Evolutionary conservation across 768 basidiomycete genomes (phyloP).

Genomic region (Vararia minispora): DNA sequence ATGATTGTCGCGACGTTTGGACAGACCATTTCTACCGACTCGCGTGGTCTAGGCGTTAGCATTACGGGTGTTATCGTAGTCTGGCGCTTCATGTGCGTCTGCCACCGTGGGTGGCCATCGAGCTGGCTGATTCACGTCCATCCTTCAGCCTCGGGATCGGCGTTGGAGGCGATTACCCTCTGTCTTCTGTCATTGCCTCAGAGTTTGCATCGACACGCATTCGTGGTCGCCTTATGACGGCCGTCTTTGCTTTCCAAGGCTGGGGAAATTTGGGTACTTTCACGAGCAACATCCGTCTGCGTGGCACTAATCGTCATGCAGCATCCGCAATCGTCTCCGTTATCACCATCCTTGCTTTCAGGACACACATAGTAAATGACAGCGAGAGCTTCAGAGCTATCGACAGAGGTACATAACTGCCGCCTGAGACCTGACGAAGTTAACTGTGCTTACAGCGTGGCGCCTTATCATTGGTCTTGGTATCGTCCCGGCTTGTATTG

Average conservation of each 20-base stretch:
- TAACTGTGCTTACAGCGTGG: too few species aligned
- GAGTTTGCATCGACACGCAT: conserved; percentile 37
- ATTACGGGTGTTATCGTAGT: conserved; percentile 33
- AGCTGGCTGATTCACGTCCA: too few species aligned
- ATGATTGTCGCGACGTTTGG: conserved; percentile 29
- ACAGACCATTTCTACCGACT: conserved; percentile 27
- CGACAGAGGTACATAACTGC: conserved; percentile 65
- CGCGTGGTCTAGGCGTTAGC: conserved; percentile 25
- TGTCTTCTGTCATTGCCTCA: conserved; percentile 35
- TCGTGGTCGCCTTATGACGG: conserved; percentile 37
- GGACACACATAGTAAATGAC: conserved; percentile 39
- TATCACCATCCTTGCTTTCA: conserved; percentile 59
- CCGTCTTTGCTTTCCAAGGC: conserved; percentile 36
- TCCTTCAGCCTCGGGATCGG: conserved; percentile 21
- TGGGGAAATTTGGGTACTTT: conserved; percentile 29
- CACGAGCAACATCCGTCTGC: neutral
- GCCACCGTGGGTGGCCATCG: too few species aligned
- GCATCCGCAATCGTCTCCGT: conserved; percentile 58
- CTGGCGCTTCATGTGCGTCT: conserved; percentile 37
- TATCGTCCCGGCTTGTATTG: conserved; percentile 31
- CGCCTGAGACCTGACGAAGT: too few species aligned
- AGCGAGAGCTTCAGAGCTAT: conserved; percentile 13
- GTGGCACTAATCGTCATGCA: conserved; percentile 14
- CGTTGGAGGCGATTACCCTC: conserved; percentile 38
- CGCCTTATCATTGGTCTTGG: conserved; percentile 37